Evolutionary conservation across 768 basidiomycete genomes (phyloP), one percentile per base, ranked within the genome.

Genomic region (Macrolepiota albuminosa): DNA sequence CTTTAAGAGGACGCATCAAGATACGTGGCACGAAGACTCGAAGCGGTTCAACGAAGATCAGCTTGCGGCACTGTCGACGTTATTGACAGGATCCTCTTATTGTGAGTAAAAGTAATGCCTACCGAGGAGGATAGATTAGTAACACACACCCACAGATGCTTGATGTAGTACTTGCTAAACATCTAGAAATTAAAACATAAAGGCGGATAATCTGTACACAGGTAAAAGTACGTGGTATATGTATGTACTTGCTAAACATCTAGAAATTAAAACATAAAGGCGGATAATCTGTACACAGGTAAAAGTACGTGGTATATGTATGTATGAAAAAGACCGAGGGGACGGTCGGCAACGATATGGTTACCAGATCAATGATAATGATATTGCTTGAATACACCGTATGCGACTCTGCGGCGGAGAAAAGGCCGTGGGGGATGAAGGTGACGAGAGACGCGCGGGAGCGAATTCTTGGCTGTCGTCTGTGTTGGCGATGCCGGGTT

Each of bases 1-100:
- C 63, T 91, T 91, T 74, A 88, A 87, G 72, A 84, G 84, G 71
- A 92, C 89, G 6, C 89, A 91, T 68, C 87, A 89, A 70, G 91
- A 94, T 74, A 93, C 90, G 14, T 93, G 92, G 92, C 87, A 91
- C 63, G 89, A 91, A 73, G 93, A 96, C 71, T 86, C 86, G 58
- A 88, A 89, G 69, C 82, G 86, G 56, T 97, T 97, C 72, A 81
- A 87, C 29, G 89, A 94, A 54, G 91, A 95, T 59, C 93, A 96
- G 72, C 76, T 94, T 24, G 81, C 82, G 18, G 86, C 89, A 9
- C 76, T 95, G 65, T 91, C 89, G 6, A 91, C 89, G n/a, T 77
- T 94, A 58, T 76, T 95, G 31, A 89, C 88, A 16, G 93, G 93
- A 18, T 93, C 91, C 21, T 89, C 89, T 14, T 92, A 92, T 70